Base-by-base conservation (phyloP, 345 rosid species). In the Atalantia buxifolia region DNA sequence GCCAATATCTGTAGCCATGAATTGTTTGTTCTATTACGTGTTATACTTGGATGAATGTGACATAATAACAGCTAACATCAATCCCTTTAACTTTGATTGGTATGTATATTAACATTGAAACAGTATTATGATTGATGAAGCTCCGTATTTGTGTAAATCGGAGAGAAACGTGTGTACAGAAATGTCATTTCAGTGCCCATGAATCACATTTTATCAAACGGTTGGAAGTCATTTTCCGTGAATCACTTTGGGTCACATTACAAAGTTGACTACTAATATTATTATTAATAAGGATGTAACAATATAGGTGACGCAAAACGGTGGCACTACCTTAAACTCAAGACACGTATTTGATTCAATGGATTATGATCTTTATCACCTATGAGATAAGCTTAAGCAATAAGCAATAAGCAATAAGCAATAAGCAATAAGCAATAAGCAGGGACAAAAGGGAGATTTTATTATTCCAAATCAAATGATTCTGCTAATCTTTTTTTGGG, bases 181-280 rank as follows among this genome's bases (percentile, higher is more conserved):
- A 50, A 22, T 19, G 24, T 16, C 21, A 19, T 53, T 50, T 50
- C 3, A 10, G 14, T 9, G 56, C 16, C 21, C 56, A 5, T 18
- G 57, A 53, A 18, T 16, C 57, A 18, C n/a, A 67, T 14, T 50
- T 71, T 53, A 19, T 28, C 40, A 22, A 10, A 63, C 79, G 1
- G 79, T n/a, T 78, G 7, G 19, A 31, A 22, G 81, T 70, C 79
- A 25, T 82, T 64, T 57, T 78, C 77, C 30, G 7, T 60, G 45
- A 36, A 4, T 16, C 57, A 53, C 57, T 16, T 19, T 18, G 57
- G 57, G 57, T 76, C 78, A 76, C 80, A 60, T 60, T 66, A 10
- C 28, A 50, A 72, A 82, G 82, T 82, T 82, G 77, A 53, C 57
- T 50, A 71, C 82, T 7, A 4, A 35, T 24, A 19, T 14, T 30